phyloP scores from a whole-genome alignment of 2,329 filamentous ascomycete genomes.

The Rutstroemia sp. region DNA sequence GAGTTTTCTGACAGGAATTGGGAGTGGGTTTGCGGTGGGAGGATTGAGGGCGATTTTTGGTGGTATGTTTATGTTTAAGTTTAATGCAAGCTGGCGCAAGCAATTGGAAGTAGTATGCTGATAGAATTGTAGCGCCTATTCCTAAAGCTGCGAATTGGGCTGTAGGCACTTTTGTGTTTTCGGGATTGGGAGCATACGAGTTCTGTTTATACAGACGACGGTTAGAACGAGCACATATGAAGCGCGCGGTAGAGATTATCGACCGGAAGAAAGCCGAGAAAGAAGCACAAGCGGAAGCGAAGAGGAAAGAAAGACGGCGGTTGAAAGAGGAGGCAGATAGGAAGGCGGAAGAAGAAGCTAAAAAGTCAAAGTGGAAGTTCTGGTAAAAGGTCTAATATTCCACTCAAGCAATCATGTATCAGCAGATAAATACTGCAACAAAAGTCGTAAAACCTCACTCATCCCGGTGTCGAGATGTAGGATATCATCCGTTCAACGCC shows the following conservation, averaged over 20 bases:
- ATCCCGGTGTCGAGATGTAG: not conserved
- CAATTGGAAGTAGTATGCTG: not conserved
- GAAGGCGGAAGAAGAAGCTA: not conserved
- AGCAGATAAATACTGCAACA: not conserved
- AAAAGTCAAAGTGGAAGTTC: not conserved
- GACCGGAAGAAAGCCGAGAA: constrained; percentile 64
- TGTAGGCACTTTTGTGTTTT: constrained; percentile 65
- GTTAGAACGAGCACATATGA: constrained; percentile 76
- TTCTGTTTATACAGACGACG: constrained; percentile 71
- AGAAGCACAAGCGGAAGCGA: constrained; percentile 38
- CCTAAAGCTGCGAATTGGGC: constrained; percentile 76
- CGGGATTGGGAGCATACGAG: constrained; percentile 69
- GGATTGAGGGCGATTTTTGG: constrained; percentile 66
- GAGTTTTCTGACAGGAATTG: constrained; percentile 76
- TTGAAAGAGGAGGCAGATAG: constrained; percentile 35
- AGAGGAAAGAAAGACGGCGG: constrained; percentile 35
- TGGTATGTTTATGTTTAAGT: constrained; percentile 47
- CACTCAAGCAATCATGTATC: not conserved
- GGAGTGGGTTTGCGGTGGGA: constrained; percentile 67
- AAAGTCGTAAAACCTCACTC: not conserved
- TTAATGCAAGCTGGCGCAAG: too few relatives aligned
- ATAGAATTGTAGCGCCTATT: constrained; percentile 41
- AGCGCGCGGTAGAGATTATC: constrained; percentile 75
- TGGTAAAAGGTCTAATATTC: not conserved
- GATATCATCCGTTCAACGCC: not conserved